Evolutionary conservation across 345 rosid genomes (phyloP).

Genomic region (Clausena lansium): DNA sequence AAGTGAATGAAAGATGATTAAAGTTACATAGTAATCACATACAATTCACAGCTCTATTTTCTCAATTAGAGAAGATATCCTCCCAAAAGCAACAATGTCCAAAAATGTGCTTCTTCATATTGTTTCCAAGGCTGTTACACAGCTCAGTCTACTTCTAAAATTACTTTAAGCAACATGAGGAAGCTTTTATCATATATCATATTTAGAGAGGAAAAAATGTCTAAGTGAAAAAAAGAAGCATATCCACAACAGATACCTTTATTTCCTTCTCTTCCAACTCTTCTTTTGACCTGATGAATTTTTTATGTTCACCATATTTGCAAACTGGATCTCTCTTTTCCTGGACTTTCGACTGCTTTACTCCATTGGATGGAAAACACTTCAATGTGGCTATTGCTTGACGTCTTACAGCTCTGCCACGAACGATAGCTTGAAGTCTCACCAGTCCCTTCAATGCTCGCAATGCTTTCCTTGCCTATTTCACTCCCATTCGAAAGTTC

Average conservation of each 20-base stretch:
- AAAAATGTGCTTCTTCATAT: neutral
- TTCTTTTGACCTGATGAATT: conserved; percentile 21
- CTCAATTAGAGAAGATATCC: neutral
- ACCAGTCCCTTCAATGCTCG: conserved; percentile 80
- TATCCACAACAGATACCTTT: conserved; percentile 29
- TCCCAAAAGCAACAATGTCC: neutral
- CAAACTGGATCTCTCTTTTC: conserved; percentile 15
- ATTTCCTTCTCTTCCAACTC: conserved; percentile 42
- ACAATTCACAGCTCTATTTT: neutral
- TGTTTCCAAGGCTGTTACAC: neutral
- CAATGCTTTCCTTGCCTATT: conserved; percentile 90
- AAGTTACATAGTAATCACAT: neutral
- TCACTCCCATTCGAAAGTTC: conserved; percentile 14
- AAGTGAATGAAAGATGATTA: neutral
- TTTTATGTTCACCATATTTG: conserved; percentile 28
- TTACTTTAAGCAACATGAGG: neutral
- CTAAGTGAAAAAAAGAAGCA: neutral
- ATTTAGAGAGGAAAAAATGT: neutral
- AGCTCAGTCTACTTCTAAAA: neutral
- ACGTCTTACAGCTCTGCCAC: conserved; percentile 71
- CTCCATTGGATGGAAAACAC: conserved; percentile 26
- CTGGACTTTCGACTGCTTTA: conserved; percentile 23
- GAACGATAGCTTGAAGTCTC: conserved; percentile 83
- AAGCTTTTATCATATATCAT: too few relatives aligned
- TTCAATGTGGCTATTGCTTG: conserved; percentile 25